Conservation (phyloP, 306 rosid species). For the Abrus precatorius region DNA sequence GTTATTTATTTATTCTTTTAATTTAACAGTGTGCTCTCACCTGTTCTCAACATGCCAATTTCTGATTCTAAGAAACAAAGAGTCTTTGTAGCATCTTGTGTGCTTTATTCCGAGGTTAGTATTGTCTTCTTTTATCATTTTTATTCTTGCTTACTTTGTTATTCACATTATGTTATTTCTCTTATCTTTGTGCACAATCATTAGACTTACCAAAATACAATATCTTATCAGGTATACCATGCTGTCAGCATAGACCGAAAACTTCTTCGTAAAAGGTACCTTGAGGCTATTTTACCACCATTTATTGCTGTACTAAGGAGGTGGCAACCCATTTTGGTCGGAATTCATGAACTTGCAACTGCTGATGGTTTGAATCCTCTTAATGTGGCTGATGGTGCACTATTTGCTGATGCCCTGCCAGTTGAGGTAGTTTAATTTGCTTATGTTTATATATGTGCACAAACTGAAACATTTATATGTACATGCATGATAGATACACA, state of each 20-base stretch:
- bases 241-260: constrained; percentile 79
- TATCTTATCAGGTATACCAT: constrained; percentile 80
- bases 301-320: constrained; percentile 93
- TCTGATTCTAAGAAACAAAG: constrained; percentile 96
- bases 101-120: constrained; percentile 96
- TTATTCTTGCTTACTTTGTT: constrained; percentile 1
- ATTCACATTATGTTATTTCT: constrained; percentile 8
- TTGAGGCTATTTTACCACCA: constrained; percentile 91
- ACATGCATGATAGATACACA: constrained; percentile 19
- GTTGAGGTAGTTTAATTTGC: constrained; percentile 68
- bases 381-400: constrained; percentile 71
- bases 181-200: constrained; percentile 35
- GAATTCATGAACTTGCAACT: constrained; percentile 95
- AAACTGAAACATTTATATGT: constrained; percentile 27
- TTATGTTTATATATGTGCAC: neutral
- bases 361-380: constrained; percentile 92
- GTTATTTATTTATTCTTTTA: constrained; percentile 38
- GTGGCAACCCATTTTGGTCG: constrained; percentile 96
- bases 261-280: constrained; percentile 86
- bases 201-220: constrained; percentile 46
- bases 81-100: constrained; percentile 92
- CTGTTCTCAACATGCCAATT: constrained; percentile 94
- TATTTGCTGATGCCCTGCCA: constrained; percentile 82
- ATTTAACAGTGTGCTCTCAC: constrained; percentile 91
- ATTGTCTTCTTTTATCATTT: constrained; percentile 22